Base-by-base conservation (phyloP, 2,329 filamentous ascomycete species). In the Colletotrichum karsti region DNA sequence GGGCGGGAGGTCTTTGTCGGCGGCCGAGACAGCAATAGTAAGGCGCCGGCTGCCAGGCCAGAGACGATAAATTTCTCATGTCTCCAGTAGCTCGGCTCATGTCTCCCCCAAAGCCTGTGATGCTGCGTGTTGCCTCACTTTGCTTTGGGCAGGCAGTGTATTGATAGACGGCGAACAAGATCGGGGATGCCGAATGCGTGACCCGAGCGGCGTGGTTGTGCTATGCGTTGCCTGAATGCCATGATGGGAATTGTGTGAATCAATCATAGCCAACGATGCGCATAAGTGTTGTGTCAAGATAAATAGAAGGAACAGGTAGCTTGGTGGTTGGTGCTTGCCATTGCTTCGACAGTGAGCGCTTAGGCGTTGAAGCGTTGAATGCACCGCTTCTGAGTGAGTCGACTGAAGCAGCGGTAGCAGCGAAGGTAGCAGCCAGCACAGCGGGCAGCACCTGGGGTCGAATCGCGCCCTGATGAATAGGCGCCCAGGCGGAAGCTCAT, bases 1-100 rank as follows among this genome's bases (percentile, higher is more conserved):
- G 63, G 51, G 59, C 63, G 63, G 26, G 51, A 63, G 46, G 63
- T 67, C 63, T 63, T 42, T 41, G 50, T 57, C 42, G 42, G 61
- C 50, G 41, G 44, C 28, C 57, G 35, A 33, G 26, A 53, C 26
- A 3, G 33, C 10, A 35, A 35, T 35, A 35, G 33, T 22, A 46
- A 30, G 18, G 28, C 33, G 39, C 22, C 28, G 28, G 24, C 42
- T 41, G 48, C 48, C 46, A 37, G 37, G 37, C 10, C 39, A 46
- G 48, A 39, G 37, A 56, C 37, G 12, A 37, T 12, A 30, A 13
- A 13, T 2, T 50, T 24, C 20, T 7, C 6, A 12, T 24, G 39
- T 30, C 22, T 30, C 54, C 28, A 33, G 22, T 28, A 5, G 35
- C 10, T 28, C 28, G 18, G 46, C 4, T 9, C 39, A 30, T 5